Base-by-base conservation (phyloP, 306 rosid genomes). In the Gleditsia sinensis region DNA sequence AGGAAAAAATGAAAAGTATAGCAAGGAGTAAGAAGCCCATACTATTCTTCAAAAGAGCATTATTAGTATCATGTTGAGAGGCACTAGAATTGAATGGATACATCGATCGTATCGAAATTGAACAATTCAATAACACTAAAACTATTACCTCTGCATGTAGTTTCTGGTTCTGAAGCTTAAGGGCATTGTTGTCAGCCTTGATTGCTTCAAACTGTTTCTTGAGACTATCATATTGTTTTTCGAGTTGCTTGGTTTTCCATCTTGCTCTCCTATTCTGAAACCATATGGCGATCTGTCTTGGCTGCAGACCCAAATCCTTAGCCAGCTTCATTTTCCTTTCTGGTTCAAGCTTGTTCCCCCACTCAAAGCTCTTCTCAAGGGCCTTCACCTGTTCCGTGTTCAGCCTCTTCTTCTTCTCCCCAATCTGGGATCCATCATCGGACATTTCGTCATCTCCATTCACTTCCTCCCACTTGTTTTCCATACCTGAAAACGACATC, bases 261-360 rank as follows among this genome's bases (percentile, higher is more conserved):
- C 98, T 86, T 5, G 98, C 98, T 30, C 98, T 87, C 28, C 98
- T 82, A 37, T 94, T 94, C 86, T 94, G 98, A 33, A 94, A 94
- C 98, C 98, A 94, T 10, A 94, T 94, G 21, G 98, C 96, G 23
- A 94, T 69, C 74, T 94, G 98, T 37, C 98, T 84, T 0, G 97
- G 98, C 72, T 91, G 98, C 33, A 94, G 70, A 14, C 94, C 92
- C 57, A 94, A 45, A 3, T 92, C 92, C 79, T 88, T 94, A 0
- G 98, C 94, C 2, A 94, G 85, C 66, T 94, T 96, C 82, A 89
- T 42, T 75, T 94, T 94, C 68, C 98, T 85, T 67, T 94, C 98
- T 0, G 97, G 98, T 70, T 94, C 97, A 7, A 94, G 96, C 88
- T 94, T 94, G 76, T 94, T 94, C 6, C 97, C 97, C 13, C 88